Conservation (phyloP, 2,329 filamentous ascomycete genomes). For the Beauveria varroae region DNA sequence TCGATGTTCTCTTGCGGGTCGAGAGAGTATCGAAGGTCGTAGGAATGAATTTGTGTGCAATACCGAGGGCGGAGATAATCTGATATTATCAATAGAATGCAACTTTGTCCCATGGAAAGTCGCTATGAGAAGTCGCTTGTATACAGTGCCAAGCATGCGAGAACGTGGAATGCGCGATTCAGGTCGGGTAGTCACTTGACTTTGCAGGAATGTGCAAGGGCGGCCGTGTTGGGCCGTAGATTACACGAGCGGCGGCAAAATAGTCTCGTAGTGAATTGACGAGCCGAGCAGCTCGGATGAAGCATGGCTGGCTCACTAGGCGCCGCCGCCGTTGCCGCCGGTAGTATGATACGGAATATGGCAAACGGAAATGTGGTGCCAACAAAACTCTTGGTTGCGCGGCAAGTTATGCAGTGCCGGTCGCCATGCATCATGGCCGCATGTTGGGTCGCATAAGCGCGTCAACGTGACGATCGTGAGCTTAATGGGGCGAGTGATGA, state of each 20-base stretch:
- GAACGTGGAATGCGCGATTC: neutral
- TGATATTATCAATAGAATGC: no score
- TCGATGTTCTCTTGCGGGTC: no score
- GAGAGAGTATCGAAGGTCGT: no score
- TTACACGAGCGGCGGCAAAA: neutral
- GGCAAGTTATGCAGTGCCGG: neutral
- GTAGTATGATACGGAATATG: neutral
- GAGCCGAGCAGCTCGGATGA: neutral
- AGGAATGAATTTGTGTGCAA: no score
- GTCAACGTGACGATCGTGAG: slow-evolving; percentile 1
- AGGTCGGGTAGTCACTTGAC: neutral
- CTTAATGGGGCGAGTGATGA: neutral
- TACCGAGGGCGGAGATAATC: no score
- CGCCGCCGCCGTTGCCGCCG: neutral
- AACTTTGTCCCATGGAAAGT: no score
- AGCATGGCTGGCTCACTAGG: neutral
- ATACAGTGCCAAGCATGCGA: neutral
- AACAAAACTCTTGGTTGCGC: neutral
- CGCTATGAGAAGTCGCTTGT: no score
- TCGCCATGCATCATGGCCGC: neutral
- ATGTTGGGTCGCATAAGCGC: slow-evolving; percentile 6
- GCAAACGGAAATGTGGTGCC: neutral
- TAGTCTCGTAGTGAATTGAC: neutral
- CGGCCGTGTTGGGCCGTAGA: neutral
- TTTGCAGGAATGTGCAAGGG: neutral